Conservation (phyloP, 208 protist genomes). For the Acanthamoeba divionensis region DNA sequence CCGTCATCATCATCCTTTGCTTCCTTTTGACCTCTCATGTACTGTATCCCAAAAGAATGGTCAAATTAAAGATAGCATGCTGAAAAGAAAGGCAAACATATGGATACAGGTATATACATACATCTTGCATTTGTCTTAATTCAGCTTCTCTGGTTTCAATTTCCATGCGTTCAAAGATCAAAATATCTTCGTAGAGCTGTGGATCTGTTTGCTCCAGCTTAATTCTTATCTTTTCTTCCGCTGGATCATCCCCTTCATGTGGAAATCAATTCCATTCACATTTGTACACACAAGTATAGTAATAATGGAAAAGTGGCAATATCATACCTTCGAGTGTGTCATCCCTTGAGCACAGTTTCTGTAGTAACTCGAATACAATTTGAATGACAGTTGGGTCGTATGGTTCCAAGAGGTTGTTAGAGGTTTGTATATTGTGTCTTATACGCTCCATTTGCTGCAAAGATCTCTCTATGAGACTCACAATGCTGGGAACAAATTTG, state of each 20-base stretch:
- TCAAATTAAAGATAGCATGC: neutral
- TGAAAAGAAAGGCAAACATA: neutral
- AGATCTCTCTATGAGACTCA: constrained; percentile 38
- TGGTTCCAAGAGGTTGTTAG: neutral
- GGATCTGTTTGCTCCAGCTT: neutral
- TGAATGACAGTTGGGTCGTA: constrained; percentile 19
- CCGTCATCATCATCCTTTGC: neutral
- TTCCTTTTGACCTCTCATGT: neutral
- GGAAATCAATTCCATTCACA: neutral
- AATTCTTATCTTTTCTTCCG: constrained; percentile 30
- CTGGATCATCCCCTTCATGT: neutral
- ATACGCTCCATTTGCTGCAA: constrained; percentile 5
- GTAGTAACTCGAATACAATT: constrained; percentile 21
- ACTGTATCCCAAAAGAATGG: neutral
- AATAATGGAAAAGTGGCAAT: neutral
- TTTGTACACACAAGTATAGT: neutral
- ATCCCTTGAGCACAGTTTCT: constrained; percentile 30
- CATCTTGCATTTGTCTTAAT: constrained; percentile 21
- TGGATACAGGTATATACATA: neutral
- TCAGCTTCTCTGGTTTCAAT: neutral
- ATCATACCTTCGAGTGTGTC: neutral
- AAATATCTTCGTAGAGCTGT: constrained; percentile 50
- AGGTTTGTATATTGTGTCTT: neutral
- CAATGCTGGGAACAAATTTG: neutral
- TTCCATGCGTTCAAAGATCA: constrained; percentile 31